Conservation (phyloP, 1,284 basidiomycete species). For the Cutaneotrichosporon sp. region DNA sequence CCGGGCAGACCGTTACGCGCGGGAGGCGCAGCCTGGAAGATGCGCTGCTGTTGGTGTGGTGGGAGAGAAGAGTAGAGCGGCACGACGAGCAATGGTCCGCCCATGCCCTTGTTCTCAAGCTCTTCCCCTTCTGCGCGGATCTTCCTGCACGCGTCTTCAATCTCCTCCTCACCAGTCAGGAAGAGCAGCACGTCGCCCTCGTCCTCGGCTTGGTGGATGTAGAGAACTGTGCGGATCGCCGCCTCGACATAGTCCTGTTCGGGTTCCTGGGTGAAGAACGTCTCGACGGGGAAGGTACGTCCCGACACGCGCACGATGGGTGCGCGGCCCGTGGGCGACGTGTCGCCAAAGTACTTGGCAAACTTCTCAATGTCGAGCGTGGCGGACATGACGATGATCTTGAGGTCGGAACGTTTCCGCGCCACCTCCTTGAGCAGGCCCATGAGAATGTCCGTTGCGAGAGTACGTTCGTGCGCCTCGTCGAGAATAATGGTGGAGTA, state of each 20-base stretch:
- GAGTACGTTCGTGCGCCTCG: constrained; percentile 96
- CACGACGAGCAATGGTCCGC: constrained; percentile 81
- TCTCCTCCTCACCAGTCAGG: constrained; percentile 97
- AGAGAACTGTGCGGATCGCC: constrained; percentile 90
- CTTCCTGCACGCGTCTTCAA: constrained; percentile 92
- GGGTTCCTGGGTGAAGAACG: constrained; percentile 91
- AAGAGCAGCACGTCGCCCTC: constrained; percentile 91
- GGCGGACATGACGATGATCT: constrained; percentile 98
- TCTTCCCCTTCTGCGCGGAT: constrained; percentile 86
- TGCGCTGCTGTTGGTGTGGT: constrained; percentile 86
- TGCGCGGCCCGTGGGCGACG: constrained; percentile 53
- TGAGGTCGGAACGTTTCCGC: constrained; percentile 77
- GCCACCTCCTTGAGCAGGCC: constrained; percentile 68
- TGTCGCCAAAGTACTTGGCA: constrained; percentile 85
- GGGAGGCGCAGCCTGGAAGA: constrained; percentile 72
- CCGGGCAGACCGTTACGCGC: constrained; percentile 71
- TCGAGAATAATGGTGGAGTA: constrained; percentile 98
- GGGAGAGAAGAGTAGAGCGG: constrained; percentile 92
- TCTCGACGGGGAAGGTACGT: constrained; percentile 90
- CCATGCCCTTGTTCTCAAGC: constrained; percentile 61
- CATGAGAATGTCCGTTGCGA: constrained; percentile 98
- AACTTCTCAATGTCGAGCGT: constrained; percentile 97
- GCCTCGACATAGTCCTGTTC: constrained; percentile 97
- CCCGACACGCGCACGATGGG: constrained; percentile 95
- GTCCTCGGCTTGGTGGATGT: constrained; percentile 95